Conservation (phyloP, 2,329 filamentous ascomycete genomes). For the Sarocladium oryzae region DNA sequence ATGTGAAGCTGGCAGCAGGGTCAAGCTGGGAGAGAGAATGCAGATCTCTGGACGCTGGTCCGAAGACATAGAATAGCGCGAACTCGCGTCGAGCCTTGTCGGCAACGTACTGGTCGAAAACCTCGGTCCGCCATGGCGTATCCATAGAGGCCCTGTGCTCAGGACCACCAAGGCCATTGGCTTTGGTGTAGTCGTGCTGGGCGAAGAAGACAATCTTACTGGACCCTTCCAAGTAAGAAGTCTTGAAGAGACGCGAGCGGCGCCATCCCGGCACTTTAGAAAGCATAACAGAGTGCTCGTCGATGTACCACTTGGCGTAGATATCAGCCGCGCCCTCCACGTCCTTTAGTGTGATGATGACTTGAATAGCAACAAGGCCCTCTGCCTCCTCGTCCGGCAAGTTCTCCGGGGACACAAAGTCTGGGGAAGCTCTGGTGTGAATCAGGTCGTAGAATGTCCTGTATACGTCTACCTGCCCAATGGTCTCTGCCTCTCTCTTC, state of each 20-base stretch:
- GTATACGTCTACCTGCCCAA: slow-evolving; percentile 56
- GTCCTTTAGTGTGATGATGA: slow-evolving; percentile 50
- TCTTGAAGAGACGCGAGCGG: slow-evolving; percentile 63
- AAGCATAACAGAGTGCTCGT: slow-evolving; percentile 69
- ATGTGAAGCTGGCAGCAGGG: slow-evolving; percentile 42
- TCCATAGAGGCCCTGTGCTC: slow-evolving; percentile 57
- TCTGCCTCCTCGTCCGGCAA: slow-evolving; percentile 53
- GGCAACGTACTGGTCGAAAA: slow-evolving; percentile 53
- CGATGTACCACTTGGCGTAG: slow-evolving; percentile 62
- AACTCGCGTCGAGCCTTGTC: slow-evolving; percentile 55
- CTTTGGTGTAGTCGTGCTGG: slow-evolving; percentile 64
- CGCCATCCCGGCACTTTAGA: slow-evolving; percentile 73
- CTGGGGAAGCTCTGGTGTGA: slow-evolving; percentile 44
- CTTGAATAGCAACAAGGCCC: slow-evolving; percentile 55
- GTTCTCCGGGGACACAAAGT: slow-evolving; percentile 55
- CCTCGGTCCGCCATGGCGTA: slow-evolving; percentile 54
- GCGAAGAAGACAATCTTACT: slow-evolving; percentile 50
- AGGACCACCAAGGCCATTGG: slow-evolving; percentile 59
- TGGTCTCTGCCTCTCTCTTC: slow-evolving; percentile 45
- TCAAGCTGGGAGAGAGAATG: slow-evolving; percentile 45
- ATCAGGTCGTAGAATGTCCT: slow-evolving; percentile 66
- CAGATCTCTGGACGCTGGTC: slow-evolving; percentile 65
- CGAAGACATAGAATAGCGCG: slow-evolving; percentile 73
- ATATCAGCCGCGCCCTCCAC: slow-evolving; percentile 44
- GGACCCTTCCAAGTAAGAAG: slow-evolving; percentile 53